phyloP scores from a whole-genome alignment of 75 land plant genomes.

The Cupressus sempervirens region DNA sequence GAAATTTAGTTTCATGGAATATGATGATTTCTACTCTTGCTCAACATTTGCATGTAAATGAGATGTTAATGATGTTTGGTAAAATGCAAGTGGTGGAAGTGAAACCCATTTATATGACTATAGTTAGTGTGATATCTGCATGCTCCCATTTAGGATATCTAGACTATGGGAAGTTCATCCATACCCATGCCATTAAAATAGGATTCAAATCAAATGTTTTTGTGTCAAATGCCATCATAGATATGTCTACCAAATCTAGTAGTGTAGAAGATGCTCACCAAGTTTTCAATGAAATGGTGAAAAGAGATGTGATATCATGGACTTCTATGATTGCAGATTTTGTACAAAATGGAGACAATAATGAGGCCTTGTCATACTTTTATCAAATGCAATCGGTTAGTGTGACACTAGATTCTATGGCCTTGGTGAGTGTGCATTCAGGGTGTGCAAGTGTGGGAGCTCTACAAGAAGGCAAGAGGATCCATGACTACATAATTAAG shows the following conservation, averaged over 20 bases:
- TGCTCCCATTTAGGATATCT: slow-evolving; percentile 10
- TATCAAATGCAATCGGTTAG: slow-evolving; percentile 3
- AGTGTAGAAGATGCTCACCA: slow-evolving; percentile 12
- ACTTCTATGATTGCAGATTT: slow-evolving; percentile 13
- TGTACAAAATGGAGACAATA: slow-evolving; percentile 9
- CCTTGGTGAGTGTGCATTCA: neutral
- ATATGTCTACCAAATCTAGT: slow-evolving; percentile 23
- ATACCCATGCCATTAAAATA: neutral
- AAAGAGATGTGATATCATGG: slow-evolving; percentile 16
- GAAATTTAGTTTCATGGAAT: neutral
- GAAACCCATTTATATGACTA: slow-evolving; percentile 9
- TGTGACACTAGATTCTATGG: neutral
- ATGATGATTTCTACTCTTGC: neutral
- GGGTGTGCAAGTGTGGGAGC: slow-evolving; percentile 10
- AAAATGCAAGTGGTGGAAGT: neutral
- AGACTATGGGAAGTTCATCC: slow-evolving; percentile 19
- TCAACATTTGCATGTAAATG: neutral
- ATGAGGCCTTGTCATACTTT: slow-evolving; percentile 16
- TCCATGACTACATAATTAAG: slow-evolving; percentile 12
- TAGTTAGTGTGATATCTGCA: slow-evolving; percentile 7
- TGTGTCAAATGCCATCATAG: slow-evolving; percentile 13
- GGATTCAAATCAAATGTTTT: slow-evolving; percentile 16
- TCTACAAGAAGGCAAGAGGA: slow-evolving; percentile 9
- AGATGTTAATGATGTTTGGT: neutral
- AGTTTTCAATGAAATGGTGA: slow-evolving; percentile 6